Percentiles rank a stretch among this genome's conserved stretches.
Evolutionary conservation across 169 alveolate species (phyloP).

Genomic region (Amoebophrya sp.): DNA sequence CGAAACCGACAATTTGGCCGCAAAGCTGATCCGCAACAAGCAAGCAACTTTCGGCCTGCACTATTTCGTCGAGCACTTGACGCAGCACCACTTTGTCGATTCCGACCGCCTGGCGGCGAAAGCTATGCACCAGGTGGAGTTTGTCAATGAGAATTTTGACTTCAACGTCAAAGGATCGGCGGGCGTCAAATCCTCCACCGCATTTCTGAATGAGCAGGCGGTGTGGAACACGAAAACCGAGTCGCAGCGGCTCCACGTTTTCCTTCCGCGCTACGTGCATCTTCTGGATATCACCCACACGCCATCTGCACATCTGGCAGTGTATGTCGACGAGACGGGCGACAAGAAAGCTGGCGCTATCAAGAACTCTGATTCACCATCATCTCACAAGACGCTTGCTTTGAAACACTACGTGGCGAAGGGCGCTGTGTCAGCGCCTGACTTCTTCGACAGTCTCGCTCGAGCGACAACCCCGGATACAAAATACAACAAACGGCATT

Average conservation of each 20-base stretch:
- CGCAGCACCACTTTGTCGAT: not conserved
- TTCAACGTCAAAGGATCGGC: not conserved
- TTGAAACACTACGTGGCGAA: too few relatives aligned
- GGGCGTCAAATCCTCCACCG: not conserved
- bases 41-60: not conserved
- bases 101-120: not conserved
- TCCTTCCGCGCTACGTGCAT: too few relatives aligned
- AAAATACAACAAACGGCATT: too few relatives aligned
- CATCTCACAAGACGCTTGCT: too few relatives aligned
- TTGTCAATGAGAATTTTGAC: not conserved
- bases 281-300: too few relatives aligned
- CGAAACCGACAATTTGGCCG: not conserved
- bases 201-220: not conserved
- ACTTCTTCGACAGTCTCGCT: too few relatives aligned
- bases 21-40: not conserved
- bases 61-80: not conserved
- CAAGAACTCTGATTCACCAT: too few relatives aligned
- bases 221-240: not conserved
- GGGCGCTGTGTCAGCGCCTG: too few relatives aligned
- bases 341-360: too few relatives aligned
- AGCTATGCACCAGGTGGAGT: not conserved
- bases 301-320: too few relatives aligned
- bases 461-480: too few relatives aligned
- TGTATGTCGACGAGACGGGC: too few relatives aligned
- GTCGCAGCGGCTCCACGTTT: not conserved